A percentile compares a stretch with the other conserved stretches of the same genome.
Evolutionary conservation across 2,329 filamentous ascomycete species (phyloP).

Genomic region (Cladosporium phlei): DNA sequence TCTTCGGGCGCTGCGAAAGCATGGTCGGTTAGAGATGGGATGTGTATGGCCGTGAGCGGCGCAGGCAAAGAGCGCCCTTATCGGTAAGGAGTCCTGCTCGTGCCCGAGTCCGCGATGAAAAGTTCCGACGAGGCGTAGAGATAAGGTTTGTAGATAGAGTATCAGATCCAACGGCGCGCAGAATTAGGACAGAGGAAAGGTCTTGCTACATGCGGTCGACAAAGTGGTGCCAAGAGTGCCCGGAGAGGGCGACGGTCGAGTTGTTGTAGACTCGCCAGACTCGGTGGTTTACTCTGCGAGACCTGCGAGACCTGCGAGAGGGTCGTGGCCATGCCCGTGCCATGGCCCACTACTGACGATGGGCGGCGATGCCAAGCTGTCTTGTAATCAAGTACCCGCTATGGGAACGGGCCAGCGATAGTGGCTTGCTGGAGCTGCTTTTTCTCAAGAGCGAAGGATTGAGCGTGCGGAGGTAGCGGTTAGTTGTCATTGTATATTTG

Average conservation of each 20-base stretch:
- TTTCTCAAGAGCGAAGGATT: too few species aligned
- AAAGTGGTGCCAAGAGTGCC: slow-evolving; percentile 4
- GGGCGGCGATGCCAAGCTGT: slow-evolving; percentile 10
- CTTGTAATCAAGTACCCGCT: slow-evolving; percentile 11
- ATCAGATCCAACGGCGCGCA: too few species aligned
- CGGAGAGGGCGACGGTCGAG: background rate
- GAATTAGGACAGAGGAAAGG: background rate
- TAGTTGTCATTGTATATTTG: too few species aligned
- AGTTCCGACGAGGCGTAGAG: background rate
- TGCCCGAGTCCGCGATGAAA: background rate
- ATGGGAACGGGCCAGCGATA: slow-evolving; percentile 3
- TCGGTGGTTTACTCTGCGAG: slow-evolving; percentile 1
- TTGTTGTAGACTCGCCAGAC: too few species aligned
- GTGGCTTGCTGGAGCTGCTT: background rate
- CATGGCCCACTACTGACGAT: slow-evolving; percentile 12
- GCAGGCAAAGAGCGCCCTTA: slow-evolving; percentile 7
- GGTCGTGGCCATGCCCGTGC: slow-evolving; percentile 11
- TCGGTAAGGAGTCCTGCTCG: slow-evolving; percentile 9
- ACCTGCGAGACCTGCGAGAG: too few species aligned
- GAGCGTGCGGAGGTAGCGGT: too few species aligned
- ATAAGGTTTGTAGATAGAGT: background rate
- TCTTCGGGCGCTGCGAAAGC: slow-evolving; percentile 9
- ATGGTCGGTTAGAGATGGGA: background rate
- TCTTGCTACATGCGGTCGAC: slow-evolving; percentile 4
- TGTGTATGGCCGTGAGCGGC: slow-evolving; percentile 7